phyloP scores from a whole-genome alignment of 176 grass and related monocot species.

The Aegilops bicornis region DNA sequence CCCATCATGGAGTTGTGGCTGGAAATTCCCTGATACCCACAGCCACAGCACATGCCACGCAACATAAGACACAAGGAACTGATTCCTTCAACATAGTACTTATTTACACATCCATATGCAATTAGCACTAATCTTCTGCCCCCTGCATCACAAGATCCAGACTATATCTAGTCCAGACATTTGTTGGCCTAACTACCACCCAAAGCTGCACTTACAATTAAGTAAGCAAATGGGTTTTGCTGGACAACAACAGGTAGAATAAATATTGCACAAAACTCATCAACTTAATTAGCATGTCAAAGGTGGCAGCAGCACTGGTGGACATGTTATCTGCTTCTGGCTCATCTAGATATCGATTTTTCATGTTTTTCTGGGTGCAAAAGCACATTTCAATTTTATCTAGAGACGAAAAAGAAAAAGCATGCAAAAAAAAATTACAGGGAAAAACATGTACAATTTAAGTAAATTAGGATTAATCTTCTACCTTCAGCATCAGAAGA shows the following conservation, averaged over 20 bases:
- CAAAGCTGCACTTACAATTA: neutral
- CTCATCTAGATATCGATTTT: neutral
- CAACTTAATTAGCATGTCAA: neutral
- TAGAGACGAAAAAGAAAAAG: too few species aligned
- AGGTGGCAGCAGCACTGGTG: neutral
- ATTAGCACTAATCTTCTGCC: neutral
- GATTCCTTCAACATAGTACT: neutral
- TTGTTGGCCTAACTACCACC: neutral
- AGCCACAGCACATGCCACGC: neutral
- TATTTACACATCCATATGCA: neutral
- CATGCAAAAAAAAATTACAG: too few species aligned
- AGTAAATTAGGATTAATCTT: neutral
- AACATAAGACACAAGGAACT: neutral
- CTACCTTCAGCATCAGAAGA: neutral
- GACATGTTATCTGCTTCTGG: neutral
- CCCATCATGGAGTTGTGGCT: slow-evolving; percentile 20
- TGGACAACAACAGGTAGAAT: too few species aligned
- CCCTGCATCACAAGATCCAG: neutral
- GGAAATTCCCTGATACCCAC: slow-evolving; percentile 28
- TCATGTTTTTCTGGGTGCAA: neutral
- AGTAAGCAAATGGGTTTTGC: neutral
- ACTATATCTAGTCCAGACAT: neutral
- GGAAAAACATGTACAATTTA: too few species aligned
- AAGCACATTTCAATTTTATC: too few species aligned
- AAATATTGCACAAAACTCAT: neutral